A percentile compares a stretch with the other conserved stretches of the same genome.
Evolutionary conservation across 306 rosid genomes (phyloP).

Genomic region (Phaseolus lunatus): DNA sequence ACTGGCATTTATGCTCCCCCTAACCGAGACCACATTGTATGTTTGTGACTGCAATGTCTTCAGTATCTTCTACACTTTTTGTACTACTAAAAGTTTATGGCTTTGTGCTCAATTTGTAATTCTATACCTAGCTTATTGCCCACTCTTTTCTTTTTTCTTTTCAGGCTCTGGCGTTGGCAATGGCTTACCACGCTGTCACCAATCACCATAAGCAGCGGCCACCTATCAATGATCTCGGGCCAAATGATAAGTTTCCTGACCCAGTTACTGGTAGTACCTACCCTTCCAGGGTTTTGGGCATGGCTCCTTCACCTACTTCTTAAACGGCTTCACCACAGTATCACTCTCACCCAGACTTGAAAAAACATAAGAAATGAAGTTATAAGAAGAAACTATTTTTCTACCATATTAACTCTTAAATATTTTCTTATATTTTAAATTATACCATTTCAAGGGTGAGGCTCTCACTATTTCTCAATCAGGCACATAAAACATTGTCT

Average conservation of each 20-base stretch:
- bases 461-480: too few relatives aligned
- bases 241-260: slow-evolving; percentile 51
- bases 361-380: neutral
- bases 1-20: slow-evolving; percentile 74
- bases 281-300: slow-evolving; percentile 50
- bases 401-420: neutral
- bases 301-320: slow-evolving; percentile 34
- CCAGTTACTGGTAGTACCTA: slow-evolving; percentile 33
- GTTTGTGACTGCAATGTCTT: slow-evolving; percentile 9
- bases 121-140: neutral
- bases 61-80: neutral
- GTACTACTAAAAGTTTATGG: neutral
- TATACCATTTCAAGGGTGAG: too few relatives aligned
- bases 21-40: slow-evolving; percentile 61
- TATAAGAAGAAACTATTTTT: neutral
- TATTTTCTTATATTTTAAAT: neutral
- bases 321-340: neutral
- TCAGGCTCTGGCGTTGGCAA: slow-evolving; percentile 74
- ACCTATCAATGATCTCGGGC: slow-evolving; percentile 68
- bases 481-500: too few relatives aligned
- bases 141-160: neutral
- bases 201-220: slow-evolving; percentile 73
- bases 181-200: slow-evolving; percentile 77
- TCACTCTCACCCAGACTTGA: slow-evolving; percentile 1
- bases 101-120: slow-evolving; percentile 19